Conservation (phyloP, 2,329 filamentous ascomycete genomes). For the Eutypa lata region DNA sequence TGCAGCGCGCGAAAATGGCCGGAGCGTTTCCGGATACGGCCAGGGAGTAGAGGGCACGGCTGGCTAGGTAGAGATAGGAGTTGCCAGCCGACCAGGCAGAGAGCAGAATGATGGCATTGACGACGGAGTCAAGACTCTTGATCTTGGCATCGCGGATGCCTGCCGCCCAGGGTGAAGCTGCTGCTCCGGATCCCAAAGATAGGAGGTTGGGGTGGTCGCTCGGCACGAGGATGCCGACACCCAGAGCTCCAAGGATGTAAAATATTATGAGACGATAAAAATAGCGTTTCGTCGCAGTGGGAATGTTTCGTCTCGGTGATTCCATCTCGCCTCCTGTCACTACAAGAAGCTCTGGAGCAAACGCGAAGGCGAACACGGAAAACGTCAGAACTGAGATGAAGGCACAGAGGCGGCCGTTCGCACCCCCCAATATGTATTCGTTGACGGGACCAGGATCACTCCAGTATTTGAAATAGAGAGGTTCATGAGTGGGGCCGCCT, state of each 20-base stretch:
- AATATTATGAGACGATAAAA: constrained; percentile 34
- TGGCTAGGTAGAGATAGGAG: constrained; percentile 42
- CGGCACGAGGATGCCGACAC: constrained; percentile 33
- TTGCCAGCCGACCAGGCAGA: constrained; percentile 38
- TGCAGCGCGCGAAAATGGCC: constrained; percentile 40
- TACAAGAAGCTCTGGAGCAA: constrained; percentile 28
- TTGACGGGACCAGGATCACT: constrained; percentile 27
- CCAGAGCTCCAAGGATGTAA: constrained; percentile 33
- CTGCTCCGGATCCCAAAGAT: constrained; percentile 26
- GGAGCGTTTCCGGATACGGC: constrained; percentile 46
- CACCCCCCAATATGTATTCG: constrained; percentile 11
- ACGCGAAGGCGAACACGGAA: constrained; percentile 16
- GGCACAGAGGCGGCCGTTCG: constrained; percentile 21
- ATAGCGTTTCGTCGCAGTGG: constrained; percentile 23
- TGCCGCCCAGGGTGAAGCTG: constrained; percentile 48
- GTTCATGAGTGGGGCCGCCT: constrained; percentile 39
- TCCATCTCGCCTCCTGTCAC: constrained; percentile 2
- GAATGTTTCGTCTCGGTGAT: constrained; percentile 2
- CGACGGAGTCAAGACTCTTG: constrained; percentile 26
- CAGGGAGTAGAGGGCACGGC: constrained; percentile 44
- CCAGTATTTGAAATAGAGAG: constrained; percentile 40
- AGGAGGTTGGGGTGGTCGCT: constrained; percentile 31
- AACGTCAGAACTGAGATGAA: constrained; percentile 2
- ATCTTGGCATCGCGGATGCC: constrained; percentile 41
- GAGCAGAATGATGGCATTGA: constrained; percentile 34